Conservation (phyloP, 352 stramenopile species). For the Phytopythium boreale region DNA sequence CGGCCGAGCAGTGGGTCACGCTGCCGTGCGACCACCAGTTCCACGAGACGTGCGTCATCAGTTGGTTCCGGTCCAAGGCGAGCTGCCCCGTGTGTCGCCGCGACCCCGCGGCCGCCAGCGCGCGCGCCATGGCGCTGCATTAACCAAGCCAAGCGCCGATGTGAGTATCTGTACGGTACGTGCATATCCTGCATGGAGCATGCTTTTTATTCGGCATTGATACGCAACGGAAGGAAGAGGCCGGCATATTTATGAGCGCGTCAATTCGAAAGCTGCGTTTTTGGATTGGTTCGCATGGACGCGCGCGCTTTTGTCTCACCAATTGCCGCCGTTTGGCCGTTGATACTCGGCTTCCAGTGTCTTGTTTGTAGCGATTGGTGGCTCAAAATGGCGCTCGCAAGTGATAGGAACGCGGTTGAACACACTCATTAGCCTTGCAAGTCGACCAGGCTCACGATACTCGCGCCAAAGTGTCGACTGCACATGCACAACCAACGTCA, state of each 20-base stretch:
- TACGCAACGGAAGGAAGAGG: neutral
- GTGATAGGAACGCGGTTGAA: too few species aligned
- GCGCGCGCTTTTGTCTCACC: neutral
- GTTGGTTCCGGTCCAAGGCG: conserved; percentile 47
- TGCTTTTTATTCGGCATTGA: neutral
- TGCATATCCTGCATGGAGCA: neutral
- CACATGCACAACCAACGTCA: too few species aligned
- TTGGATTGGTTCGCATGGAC: too few species aligned
- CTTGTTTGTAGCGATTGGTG: too few species aligned
- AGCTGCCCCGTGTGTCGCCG: conserved; percentile 51
- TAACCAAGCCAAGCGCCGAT: neutral
- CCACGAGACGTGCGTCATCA: conserved; percentile 58
- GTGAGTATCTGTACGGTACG: neutral
- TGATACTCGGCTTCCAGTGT: too few species aligned
- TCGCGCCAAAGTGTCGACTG: too few species aligned
- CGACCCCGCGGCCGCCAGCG: neutral
- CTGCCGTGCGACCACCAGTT: conserved; percentile 49
- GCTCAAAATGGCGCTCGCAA: too few species aligned
- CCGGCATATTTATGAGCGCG: neutral
- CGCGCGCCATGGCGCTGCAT: neutral
- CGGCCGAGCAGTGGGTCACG: conserved; percentile 22
- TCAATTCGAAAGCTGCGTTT: neutral
- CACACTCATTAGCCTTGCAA: too few species aligned
- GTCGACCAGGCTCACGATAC: too few species aligned
- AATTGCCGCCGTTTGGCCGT: neutral